Percentiles rank a stretch among this genome's conserved stretches.
These are phyloP conservation scores for Penicillium vulpinum DNA, from an alignment of 2,329 filamentous ascomycete species.

Conservation along the genomic window DNA sequence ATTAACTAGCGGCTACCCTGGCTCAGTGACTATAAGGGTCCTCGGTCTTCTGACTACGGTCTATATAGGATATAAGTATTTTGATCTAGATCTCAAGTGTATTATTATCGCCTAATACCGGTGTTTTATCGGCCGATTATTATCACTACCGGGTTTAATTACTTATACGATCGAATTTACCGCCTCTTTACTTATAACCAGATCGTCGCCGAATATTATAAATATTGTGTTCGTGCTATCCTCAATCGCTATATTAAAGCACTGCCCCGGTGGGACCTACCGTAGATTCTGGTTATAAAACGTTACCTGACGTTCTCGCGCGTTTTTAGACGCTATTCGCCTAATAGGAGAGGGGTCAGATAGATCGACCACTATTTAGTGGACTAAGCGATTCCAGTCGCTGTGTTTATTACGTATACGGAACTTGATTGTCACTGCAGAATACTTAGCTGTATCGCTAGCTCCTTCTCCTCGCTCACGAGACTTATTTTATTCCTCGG, in stretches of 20 bases:
- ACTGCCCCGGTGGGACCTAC: no score
- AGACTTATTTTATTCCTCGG: no score
- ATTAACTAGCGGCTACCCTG: conserved; percentile 9
- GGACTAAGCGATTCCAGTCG: conserved; percentile 12
- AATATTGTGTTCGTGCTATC: conserved; percentile 21
- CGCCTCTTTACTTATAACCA: conserved; percentile 7
- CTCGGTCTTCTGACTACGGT: no score
- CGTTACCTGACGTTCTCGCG: no score
- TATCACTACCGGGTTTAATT: background rate
- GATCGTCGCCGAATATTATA: conserved; percentile 14
- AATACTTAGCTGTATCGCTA: background rate
- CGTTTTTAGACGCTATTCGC: conserved; percentile 17
- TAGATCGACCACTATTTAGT: conserved; percentile 16
- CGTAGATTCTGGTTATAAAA: no score
- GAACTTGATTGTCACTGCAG: conserved; percentile 11
- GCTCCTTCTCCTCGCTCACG: conserved; percentile 1
- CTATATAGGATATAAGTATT: no score
- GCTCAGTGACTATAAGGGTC: conserved; percentile 1
- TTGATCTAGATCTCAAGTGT: background rate
- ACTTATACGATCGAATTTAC: conserved; percentile 4
- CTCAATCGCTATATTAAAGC: conserved; percentile 17
- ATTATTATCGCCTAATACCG: no score
- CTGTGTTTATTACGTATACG: conserved; percentile 8
- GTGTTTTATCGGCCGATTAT: conserved; percentile 7
- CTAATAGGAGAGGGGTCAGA: conserved; percentile 15